Percentiles rank a stretch among this genome's conserved stretches.
Conservation (phyloP, 2,329 filamentous ascomycete genomes). For the Trichoderma gracile region DNA sequence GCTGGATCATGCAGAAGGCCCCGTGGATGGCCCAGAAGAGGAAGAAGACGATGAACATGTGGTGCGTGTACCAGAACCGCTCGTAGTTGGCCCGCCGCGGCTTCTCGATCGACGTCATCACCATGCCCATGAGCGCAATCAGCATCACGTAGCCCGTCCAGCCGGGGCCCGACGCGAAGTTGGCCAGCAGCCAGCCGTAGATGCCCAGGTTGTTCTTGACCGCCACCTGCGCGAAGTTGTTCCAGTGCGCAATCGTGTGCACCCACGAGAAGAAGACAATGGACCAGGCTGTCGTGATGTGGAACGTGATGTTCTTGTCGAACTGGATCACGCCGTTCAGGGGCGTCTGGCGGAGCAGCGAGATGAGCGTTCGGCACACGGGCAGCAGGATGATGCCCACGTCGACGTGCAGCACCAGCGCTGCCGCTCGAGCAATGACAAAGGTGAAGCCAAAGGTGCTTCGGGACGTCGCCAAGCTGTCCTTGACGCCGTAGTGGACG, state of each 20-base stretch:
- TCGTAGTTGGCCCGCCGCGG: constrained; percentile 79
- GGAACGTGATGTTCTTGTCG: constrained; percentile 87
- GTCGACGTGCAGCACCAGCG: constrained; percentile 78
- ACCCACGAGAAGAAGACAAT: constrained; percentile 88
- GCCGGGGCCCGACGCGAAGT: constrained; percentile 76
- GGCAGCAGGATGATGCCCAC: constrained; percentile 77
- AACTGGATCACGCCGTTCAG: constrained; percentile 86
- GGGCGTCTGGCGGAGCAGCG: constrained; percentile 74
- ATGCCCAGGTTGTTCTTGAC: constrained; percentile 74
- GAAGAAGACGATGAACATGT: constrained; percentile 86
- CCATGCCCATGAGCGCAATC: constrained; percentile 74
- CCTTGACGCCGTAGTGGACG: constrained; percentile 77
- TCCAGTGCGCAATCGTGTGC: constrained; percentile 84
- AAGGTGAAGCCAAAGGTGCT: constrained; percentile 74
- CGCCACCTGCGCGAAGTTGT: constrained; percentile 78
- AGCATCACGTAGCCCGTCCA: constrained; percentile 89
- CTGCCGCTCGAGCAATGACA: constrained; percentile 72
- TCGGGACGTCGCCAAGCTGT: constrained; percentile 67
- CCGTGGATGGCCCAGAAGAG: constrained; percentile 90
- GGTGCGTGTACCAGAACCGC: constrained; percentile 88
- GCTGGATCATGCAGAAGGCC: constrained; percentile 87
- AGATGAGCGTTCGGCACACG: constrained; percentile 82
- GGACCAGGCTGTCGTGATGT: constrained; percentile 82
- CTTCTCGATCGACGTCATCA: constrained; percentile 74
- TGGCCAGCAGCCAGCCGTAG: constrained; percentile 74